phyloP scores from a whole-genome alignment of 2,329 filamentous ascomycete genomes.

The Cercospora sojina region DNA sequence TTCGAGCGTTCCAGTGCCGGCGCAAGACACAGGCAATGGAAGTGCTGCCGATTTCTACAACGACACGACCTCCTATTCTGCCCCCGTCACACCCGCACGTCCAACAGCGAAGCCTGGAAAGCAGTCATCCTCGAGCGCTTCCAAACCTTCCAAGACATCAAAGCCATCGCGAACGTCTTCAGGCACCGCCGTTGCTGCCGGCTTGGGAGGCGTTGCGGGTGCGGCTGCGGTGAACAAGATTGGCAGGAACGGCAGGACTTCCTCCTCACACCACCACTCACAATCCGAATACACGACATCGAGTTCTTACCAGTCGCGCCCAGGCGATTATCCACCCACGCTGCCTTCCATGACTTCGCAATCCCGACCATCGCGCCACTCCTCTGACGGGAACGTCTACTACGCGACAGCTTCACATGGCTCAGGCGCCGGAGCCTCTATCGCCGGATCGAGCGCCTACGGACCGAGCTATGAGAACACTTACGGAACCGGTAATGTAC shows the following conservation, averaged over 20 bases:
- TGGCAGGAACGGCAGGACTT: conserved; percentile 13
- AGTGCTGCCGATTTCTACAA: conserved; percentile 60
- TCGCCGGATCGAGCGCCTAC: conserved; percentile 10
- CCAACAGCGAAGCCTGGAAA: conserved; percentile 39
- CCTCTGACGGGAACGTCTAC: conserved; percentile 24
- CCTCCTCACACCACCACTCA: conserved; percentile 20
- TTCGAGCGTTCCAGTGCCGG: conserved; percentile 52
- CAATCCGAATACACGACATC: conserved; percentile 15
- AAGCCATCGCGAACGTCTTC: conserved; percentile 39
- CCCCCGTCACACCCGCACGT: conserved; percentile 26
- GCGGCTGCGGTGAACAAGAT: conserved; percentile 38
- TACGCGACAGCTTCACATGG: conserved; percentile 17
- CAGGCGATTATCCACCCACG: conserved; percentile 17
- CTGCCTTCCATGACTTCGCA: conserved; percentile 8
- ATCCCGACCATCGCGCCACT: conserved; percentile 19
- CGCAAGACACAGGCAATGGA: conserved; percentile 59
- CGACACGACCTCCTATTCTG: conserved; percentile 25
- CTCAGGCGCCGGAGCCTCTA: conserved; percentile 10
- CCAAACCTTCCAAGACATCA: conserved; percentile 14
- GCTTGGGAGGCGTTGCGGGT: conserved; percentile 43
- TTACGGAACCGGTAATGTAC: conserved; percentile 25
- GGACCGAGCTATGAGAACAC: conserved; percentile 14
- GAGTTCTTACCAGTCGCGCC: conserved; percentile 12
- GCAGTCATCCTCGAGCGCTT: conserved; percentile 25
- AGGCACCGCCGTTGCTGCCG: conserved; percentile 39